These are phyloP conservation scores for Hamamelis virginiana DNA, from an alignment of 164 flowering plant species.

Conservation along the genomic window DNA sequence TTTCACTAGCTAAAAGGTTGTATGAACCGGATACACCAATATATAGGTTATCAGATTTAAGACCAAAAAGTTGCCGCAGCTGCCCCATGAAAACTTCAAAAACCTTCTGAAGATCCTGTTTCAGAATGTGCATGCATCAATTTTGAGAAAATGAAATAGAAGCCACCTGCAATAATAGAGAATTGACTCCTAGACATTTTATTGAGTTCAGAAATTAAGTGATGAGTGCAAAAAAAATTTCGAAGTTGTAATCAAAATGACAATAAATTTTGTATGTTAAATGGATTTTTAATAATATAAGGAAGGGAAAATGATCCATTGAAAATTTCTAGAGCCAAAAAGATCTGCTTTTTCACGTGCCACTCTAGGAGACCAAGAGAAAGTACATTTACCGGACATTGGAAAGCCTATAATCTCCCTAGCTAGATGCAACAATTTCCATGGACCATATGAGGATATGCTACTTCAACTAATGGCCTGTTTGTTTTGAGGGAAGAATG, in stretches of 20 bases:
- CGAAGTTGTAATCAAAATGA: neutral
- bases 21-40: constrained; percentile 44
- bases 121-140: constrained; percentile 26
- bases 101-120: constrained; percentile 71
- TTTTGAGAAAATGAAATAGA: constrained; percentile 15
- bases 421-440: too few species aligned
- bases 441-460: too few species aligned
- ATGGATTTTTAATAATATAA: too few species aligned
- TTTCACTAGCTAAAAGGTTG: constrained; percentile 62
- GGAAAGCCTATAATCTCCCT: too few species aligned
- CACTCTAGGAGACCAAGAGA: too few species aligned
- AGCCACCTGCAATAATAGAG: constrained; percentile 10
- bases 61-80: constrained; percentile 85
- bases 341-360: too few species aligned
- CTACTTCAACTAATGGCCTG: too few species aligned
- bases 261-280: neutral
- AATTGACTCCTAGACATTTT: neutral
- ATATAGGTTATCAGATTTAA: constrained; percentile 54
- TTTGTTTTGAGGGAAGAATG: too few species aligned
- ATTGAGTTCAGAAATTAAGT: too few species aligned
- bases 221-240: neutral
- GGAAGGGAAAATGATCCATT: too few species aligned
- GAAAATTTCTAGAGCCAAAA: too few species aligned
- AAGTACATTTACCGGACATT: too few species aligned
- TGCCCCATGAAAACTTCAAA: constrained; percentile 84